Evolutionary conservation across 106 monocot genomes (phyloP), one percentile per base, ranked within the genome.

Genomic region (Triglochin maritima): DNA sequence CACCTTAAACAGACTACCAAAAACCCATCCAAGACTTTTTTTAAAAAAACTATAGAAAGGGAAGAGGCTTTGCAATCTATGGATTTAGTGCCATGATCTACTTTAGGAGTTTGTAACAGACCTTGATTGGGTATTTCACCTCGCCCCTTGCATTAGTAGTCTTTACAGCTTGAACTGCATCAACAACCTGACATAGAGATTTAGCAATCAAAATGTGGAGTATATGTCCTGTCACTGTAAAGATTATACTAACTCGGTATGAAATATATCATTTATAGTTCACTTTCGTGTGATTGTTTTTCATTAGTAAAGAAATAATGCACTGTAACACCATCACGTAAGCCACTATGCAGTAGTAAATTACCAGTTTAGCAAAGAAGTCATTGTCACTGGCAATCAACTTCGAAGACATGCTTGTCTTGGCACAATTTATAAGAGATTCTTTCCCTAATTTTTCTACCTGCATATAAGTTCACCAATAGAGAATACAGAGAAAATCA

Each of bases 361-460:
- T 79, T 71, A 91, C 96, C 79, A 98, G 79, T 84, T 76, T 86
- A 51, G 96, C 91, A 77, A 91, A 98, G 63, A 98, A 91, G 64
- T 91, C 91, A 86, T 86, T 82, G 69, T 98, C 96, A 63, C 65
- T 69, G 44, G 76, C 71, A 71, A 98, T 84, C 71, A 98, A 77
- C 71, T 98, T 98, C 29, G 96, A 98, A 58, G 96, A 98, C 91
- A 98, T 98, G 85, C 96, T 98, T 71, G 96, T 98, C 76, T 96
- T 98, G 9, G 96, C 96, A 79, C 88, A 98, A 44, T 91, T 98
- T 59, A 98, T 56, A 62, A 98, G 79, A 9, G 88, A 91, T 71
- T 90, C 95, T 72, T 88, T 96, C 56, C 90, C 96, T 67, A 96
- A 88, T 64, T 91, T 96, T 68, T 91, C 96, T 59, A 96, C 96